These are phyloP conservation scores for Chytridium lagenaria DNA, from an alignment of 371 early-diverging fungal species.

Conservation along the genomic window DNA sequence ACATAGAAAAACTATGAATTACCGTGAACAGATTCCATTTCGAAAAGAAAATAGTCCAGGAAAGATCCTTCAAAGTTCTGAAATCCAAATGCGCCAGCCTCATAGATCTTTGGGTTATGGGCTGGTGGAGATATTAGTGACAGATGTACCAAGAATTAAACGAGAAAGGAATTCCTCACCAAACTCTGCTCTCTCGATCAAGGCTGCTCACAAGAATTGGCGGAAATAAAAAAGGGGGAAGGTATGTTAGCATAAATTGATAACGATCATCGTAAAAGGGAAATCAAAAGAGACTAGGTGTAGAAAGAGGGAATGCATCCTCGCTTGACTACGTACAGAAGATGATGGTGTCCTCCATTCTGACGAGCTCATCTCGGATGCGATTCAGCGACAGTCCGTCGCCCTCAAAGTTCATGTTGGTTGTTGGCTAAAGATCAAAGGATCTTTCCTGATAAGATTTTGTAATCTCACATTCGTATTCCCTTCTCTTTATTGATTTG, in stretches of 20 bases:
- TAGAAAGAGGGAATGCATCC: no score
- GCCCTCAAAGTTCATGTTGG: slow-evolving; percentile 24
- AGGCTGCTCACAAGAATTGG: slow-evolving; percentile 54
- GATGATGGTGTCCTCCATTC: slow-evolving; percentile 93
- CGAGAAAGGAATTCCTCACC: slow-evolving; percentile 27
- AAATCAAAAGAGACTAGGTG: no score
- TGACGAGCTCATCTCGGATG: slow-evolving; percentile 49
- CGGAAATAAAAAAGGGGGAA: not conserved
- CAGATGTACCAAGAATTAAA: not conserved
- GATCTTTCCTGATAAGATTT: no score
- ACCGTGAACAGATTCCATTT: slow-evolving; percentile 92
- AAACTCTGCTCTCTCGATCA: slow-evolving; percentile 94
- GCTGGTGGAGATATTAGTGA: slow-evolving; percentile 26
- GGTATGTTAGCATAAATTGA: no score
- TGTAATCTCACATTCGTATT: no score
- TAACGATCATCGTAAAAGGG: no score
- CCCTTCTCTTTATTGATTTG: no score
- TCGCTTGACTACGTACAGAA: slow-evolving; percentile 84
- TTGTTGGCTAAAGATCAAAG: no score
- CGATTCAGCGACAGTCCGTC: slow-evolving; percentile 39
- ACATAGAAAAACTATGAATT: slow-evolving; percentile 37
- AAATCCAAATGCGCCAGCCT: slow-evolving; percentile 34
- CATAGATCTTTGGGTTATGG: slow-evolving; percentile 79
- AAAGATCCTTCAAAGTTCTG: slow-evolving; percentile 81
- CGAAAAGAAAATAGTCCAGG: slow-evolving; percentile 85